Evolutionary conservation across 164 flowering plant species (phyloP), one percentile per base, ranked within the genome.

Genomic region (Magnolia officinalis): DNA sequence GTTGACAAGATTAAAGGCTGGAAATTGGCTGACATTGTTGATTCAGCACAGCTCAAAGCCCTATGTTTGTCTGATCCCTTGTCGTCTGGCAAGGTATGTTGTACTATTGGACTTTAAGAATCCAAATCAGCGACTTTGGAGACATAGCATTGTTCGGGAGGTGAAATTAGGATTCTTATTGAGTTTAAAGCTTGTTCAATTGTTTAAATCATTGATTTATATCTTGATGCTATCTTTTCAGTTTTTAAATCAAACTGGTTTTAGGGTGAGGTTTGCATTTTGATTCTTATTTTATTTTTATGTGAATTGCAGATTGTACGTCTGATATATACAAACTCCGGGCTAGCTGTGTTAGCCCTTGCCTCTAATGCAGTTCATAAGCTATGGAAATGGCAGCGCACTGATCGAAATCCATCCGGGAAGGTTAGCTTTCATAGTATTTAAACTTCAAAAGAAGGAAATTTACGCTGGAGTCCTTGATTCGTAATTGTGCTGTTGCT

Each of bases 301-400:
- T 37, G 45, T 37, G 63, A 67, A n/a, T 67, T 75, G 81, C 83
- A 91, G 95, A 83, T 91, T 74, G 83, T 81, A 20, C 74, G 91
- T 23, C 75, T 91, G 73, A 81, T 88, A 29, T 91, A 88, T 74
- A 91, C 92, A 13, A 89, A 91, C 72, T 87, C 91, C 72, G 95
- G 95, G 1, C 68, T 82, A 14, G 88, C 89, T 52, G 37, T 91
- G 10, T 77, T 91, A 77, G 90, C 91, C 52, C 88, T 89, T 73
- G 85, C 78, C 2, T 84, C 90, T 31, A 89, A 84, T 87, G 95
- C 89, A 4, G 81, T 84, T 58, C 95, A 91, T 75, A 87, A 86
- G 74, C 86, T 91, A n/a, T 91, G 95, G 95, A 91, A 88, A 80
- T 91, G 92, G 95, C 89, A 84, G 76, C 88, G 91, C 18, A 82